Base-by-base conservation (phyloP, 2,329 filamentous ascomycete species). In the Monilinia laxa region DNA sequence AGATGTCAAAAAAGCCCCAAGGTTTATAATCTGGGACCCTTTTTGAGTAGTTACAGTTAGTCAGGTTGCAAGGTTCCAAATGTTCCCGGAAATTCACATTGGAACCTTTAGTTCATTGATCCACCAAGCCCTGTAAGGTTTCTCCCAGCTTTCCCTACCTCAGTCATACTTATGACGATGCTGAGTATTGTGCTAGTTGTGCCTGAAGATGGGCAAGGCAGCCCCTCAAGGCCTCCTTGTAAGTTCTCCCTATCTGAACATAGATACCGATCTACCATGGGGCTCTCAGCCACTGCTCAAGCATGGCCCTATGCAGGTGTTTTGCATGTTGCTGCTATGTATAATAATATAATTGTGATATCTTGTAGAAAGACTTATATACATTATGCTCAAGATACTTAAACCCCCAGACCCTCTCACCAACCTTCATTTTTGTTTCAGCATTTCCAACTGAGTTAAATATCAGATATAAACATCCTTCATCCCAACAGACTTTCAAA, bases 81-180 rank as follows among this genome's bases (percentile, higher is more conserved):
- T 60, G 45, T 60, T 59, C 57, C 25, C 14, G 31, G 42, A 49
- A 42, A 23, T n/a, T 60, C 57, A 49, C 42, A 59, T 52, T 52
- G 55, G 45, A 65, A 42, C 59, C 59, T 35, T 59, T 59, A 53
- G 31, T 53, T 40, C 28, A 23, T 62, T 28, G 40, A 51, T 42
- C 59, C 31, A n/a, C 59, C 16, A 23, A 38, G 47, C 23, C 45
- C 45, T 62, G 47, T 62, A 62, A 54, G 10, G 59, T 62, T 53
- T 52, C 40, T 64, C 40, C 47, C 55, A 60, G 54, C 42, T 65
- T 58, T 65, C 38, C 56, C 63, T 53, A 53, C 35, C 47, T 59
- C 63, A 65, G 63, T 65, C 63, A 65, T 53, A 65, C 35, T 40
- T 20, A 65, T 60, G 63, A 65, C 54, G 42, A 60, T 64, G 62